phyloP scores from a whole-genome alignment of 352 stramenopile genomes.

The Phytopythium oedochilum region DNA sequence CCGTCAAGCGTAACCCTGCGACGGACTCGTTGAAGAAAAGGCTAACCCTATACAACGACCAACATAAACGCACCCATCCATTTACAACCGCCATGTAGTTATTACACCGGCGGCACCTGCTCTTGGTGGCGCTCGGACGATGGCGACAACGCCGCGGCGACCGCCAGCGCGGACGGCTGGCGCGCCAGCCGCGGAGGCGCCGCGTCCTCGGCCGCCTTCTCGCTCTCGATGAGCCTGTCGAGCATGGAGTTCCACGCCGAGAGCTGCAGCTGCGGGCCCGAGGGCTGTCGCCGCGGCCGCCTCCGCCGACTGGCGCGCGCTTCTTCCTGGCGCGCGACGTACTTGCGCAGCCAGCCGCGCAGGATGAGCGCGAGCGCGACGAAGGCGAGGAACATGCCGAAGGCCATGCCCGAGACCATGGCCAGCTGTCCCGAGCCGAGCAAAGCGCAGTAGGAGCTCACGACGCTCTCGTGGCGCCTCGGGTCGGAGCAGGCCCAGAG shows the following conservation, averaged over 20 bases:
- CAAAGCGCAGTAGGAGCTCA: slow-evolving; percentile 10
- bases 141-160: no score
- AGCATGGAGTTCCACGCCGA: slow-evolving; percentile 27
- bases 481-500: slow-evolving; percentile 1
- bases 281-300: slow-evolving; percentile 1
- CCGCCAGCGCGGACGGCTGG: neutral
- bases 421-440: slow-evolving; percentile 14
- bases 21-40: no score
- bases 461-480: neutral
- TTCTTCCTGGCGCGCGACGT: neutral
- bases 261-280: slow-evolving; percentile 16
- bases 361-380: slow-evolving; percentile 9
- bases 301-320: neutral
- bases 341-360: slow-evolving; percentile 2
- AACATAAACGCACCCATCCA: slow-evolving; percentile 1
- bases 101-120: no score
- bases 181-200: neutral
- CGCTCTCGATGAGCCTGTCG: slow-evolving; percentile 27
- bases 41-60: neutral
- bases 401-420: slow-evolving; percentile 17
- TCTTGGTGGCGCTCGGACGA: no score
- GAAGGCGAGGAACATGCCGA: slow-evolving; percentile 23
- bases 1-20: no score
- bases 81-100: no score
- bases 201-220: neutral